Base-by-base conservation (phyloP, 805 yeast species). In the Saccharomyces jurei region DNA sequence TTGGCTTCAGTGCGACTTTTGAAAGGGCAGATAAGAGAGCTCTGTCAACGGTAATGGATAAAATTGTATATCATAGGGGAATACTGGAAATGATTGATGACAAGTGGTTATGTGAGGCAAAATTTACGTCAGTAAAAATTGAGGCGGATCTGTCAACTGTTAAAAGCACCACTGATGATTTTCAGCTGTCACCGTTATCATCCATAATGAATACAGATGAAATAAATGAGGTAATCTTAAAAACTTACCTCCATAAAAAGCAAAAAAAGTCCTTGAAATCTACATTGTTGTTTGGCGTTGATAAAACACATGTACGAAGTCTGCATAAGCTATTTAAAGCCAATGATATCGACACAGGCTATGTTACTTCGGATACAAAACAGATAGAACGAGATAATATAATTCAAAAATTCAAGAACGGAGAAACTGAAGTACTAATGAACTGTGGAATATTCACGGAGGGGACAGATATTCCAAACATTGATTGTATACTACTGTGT, bases 361-460 rank as follows among this genome's bases (percentile, higher is more conserved):
- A 77, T 57, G 87, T 90, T 0, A 82, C 90, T 0, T 87, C 94
- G 0, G 75, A 73, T 13, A 87, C 96, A 1, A 74, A 74, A 4
- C 69, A 72, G 21, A 63, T 66, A 5, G 82, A 78, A 46, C 73
- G 97, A 46, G 77, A 71, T 14, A 63, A 67, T 2, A 74, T 82
- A 0, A 69, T 90, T 1, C 68, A 72, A 5, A 83, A 79, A 36
- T 92, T 91, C 65, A 78, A 76, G 56, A 60, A 70, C 0, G 90
- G 94, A 0, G 65, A 76, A 14, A 75, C 88, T 21, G 81, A 84
- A 4, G 95, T 92, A 0, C 70, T 91, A 30, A 78, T 94, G 72
- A 92, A 92, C 64, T 94, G 96, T 66, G 89, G 87, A 17, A 88
- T 91, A 5, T 85, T 92, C 61, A 91, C 96, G 0, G 98, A 91